Base-by-base conservation (phyloP, 306 rosid genomes). In the Cucumis hystrix region DNA sequence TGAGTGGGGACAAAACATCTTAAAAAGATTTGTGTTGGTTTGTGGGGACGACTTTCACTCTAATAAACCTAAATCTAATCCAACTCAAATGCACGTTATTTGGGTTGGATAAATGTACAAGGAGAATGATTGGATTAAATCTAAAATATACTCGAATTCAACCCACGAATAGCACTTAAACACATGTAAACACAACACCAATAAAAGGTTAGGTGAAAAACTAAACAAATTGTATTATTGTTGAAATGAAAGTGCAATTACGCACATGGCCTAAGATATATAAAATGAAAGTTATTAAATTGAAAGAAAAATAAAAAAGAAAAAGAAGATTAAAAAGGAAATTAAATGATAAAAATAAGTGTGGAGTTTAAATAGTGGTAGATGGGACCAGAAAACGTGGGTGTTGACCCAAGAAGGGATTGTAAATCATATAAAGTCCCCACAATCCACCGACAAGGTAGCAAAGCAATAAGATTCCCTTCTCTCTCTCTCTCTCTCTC, bases 401-500 rank as follows among this genome's bases (percentile, higher is more conserved):
- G 74, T 68, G 74, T 68, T 68, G 74, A 68, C 74, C 25, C 18
- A 3, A 41, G 74, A 67, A 28, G 4, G 51, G 25, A 37, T 65
- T n/a, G 25, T 65, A 65, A 66, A 39, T 39, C 51, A 39, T 9
- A 10, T 9, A 10, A 10, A 9, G 51, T n/a, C 33, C 54, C 33
- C 74, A 68, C 74, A 41, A 68, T 45, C 56, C 54, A 68, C 56
- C 74, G 74, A 67, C 74, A 67, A 41, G 30, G 54, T n/a, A 67
- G 30, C 74, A 40, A 67, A 67, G 17, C 74, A 41, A 67, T 0
- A 67, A 68, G 74, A 68, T 68, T 41, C 74, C 68, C 74, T 30
- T 67, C 25, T 67, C 74, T 67, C 33, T 6, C 33, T 28, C 0
- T 18, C 37, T 67, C 54, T 67, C 33, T 6, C 33, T 28, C 0